Evolutionary conservation across 768 basidiomycete genomes (phyloP).

Genomic region (Filobasidium wieringae): DNA sequence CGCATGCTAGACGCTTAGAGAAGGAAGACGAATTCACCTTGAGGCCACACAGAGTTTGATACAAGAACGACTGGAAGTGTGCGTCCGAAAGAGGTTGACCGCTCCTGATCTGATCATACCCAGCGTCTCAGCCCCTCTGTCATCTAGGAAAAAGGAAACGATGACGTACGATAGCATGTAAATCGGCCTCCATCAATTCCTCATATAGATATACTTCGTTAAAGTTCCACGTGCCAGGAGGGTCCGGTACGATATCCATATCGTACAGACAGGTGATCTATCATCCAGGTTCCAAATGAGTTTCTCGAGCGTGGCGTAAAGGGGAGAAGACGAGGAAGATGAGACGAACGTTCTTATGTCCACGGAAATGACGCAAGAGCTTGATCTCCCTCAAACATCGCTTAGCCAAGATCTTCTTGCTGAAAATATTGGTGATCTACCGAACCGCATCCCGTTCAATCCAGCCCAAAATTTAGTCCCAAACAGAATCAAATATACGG

Average conservation of each 20-base stretch:
- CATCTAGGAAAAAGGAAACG: background rate
- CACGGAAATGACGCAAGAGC: conserved; percentile 90
- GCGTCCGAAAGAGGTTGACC: conserved; percentile 43
- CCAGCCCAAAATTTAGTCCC: too few relatives aligned
- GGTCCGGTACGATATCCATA: conserved; percentile 93
- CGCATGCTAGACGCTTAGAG: conserved; percentile 54
- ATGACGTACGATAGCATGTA: conserved; percentile 79
- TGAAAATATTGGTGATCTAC: conserved; percentile 38
- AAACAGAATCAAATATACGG: background rate
- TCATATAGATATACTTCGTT: conserved; percentile 88
- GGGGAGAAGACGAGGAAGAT: background rate
- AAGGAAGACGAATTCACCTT: conserved; percentile 72
- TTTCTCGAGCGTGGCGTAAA: background rate
- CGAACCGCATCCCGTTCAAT: too few relatives aligned
- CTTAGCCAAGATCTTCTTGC: conserved; percentile 72
- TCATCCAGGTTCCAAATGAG: background rate
- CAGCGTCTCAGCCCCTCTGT: background rate
- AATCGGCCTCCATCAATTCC: conserved; percentile 98
- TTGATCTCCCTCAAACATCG: conserved; percentile 85
- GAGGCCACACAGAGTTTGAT: conserved; percentile 93
- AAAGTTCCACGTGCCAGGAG: conserved; percentile 63
- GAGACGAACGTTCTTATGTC: conserved; percentile 83
- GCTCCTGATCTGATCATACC: conserved; percentile 39
- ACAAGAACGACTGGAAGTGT: conserved; percentile 68
- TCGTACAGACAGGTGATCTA: conserved; percentile 95